Conservation (phyloP, 2,329 filamentous ascomycete species). For the Fragosphaeria purpurea region DNA sequence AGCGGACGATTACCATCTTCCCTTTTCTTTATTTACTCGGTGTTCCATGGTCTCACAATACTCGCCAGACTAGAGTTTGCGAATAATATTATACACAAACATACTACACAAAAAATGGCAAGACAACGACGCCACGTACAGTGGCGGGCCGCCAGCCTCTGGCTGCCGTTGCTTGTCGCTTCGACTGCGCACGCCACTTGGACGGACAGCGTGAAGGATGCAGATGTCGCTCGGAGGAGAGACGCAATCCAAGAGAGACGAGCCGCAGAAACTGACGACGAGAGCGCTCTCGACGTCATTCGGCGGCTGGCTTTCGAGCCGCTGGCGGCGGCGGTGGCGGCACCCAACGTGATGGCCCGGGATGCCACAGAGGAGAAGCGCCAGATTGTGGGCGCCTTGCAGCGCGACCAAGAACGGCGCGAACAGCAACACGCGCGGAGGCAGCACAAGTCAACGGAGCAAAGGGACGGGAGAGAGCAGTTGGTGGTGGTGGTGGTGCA, state of each 20-base stretch:
- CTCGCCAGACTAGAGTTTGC: too few relatives aligned
- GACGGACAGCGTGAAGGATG: constrained; percentile 1
- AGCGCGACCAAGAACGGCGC: neutral
- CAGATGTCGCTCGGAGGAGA: too few relatives aligned
- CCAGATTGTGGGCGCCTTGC: constrained; percentile 5
- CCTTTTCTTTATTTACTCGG: constrained; percentile 4
- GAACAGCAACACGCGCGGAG: too few relatives aligned
- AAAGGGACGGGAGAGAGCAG: too few relatives aligned
- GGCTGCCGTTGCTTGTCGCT: constrained; percentile 16
- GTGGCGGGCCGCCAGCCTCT: constrained; percentile 8
- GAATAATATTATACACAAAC: neutral
- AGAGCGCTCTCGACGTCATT: neutral
- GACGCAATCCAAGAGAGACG: neutral
- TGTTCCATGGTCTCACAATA: neutral
- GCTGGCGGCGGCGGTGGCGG: neutral
- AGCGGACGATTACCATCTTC: too few relatives aligned
- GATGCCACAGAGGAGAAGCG: constrained; percentile 4
- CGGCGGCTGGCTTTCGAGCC: constrained; percentile 1
- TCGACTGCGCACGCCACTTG: too few relatives aligned
- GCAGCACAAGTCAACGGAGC: too few relatives aligned
- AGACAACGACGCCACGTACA: constrained; percentile 1
- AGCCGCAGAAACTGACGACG: too few relatives aligned
- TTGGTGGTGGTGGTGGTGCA: neutral
- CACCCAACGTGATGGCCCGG: constrained; percentile 8
- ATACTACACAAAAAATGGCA: neutral